phyloP scores from a whole-genome alignment of 345 rosid genomes.

The thale cress (Arabidopsis thaliana) region DNA sequence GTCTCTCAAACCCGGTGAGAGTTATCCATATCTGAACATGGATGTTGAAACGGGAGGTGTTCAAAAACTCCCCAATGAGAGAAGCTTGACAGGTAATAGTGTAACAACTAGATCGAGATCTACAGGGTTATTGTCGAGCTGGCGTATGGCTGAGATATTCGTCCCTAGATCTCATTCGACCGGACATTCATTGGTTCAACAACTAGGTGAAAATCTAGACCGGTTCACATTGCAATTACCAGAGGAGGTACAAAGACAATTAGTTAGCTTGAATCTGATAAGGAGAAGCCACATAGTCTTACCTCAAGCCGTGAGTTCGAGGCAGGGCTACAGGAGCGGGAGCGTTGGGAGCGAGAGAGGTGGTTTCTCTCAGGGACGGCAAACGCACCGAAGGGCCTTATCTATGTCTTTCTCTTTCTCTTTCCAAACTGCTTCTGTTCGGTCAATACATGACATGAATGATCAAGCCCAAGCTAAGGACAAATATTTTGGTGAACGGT shows the following conservation, averaged over 20 bases:
- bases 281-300: conserved; percentile 58
- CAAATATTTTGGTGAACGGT: conserved; percentile 30
- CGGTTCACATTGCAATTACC: conserved; percentile 62
- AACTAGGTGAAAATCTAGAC: neutral
- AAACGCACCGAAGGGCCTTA: neutral
- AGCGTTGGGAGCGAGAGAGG: conserved; percentile 25
- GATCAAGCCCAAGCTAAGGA: conserved; percentile 9
- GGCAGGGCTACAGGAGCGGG: conserved; percentile 57
- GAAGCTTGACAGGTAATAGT: conserved; percentile 26
- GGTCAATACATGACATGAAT: conserved; percentile 4
- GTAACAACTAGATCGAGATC: conserved; percentile 54
- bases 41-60: conserved; percentile 41
- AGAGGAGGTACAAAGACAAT: conserved; percentile 54
- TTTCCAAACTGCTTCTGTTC: conserved; percentile 22
- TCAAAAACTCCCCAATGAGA: conserved; percentile 2
- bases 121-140: conserved; percentile 47
- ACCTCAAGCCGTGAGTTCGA: conserved; percentile 61
- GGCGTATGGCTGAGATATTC: conserved; percentile 43
- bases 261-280: conserved; percentile 40
- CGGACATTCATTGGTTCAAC: conserved; percentile 65
- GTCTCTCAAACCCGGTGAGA: neutral
- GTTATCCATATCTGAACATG: neutral
- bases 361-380: conserved; percentile 5
- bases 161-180: conserved; percentile 55
- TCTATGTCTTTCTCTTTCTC: conserved; percentile 33